Conservation (phyloP, 176 grass and related monocot species). For the Themeda triandra region DNA sequence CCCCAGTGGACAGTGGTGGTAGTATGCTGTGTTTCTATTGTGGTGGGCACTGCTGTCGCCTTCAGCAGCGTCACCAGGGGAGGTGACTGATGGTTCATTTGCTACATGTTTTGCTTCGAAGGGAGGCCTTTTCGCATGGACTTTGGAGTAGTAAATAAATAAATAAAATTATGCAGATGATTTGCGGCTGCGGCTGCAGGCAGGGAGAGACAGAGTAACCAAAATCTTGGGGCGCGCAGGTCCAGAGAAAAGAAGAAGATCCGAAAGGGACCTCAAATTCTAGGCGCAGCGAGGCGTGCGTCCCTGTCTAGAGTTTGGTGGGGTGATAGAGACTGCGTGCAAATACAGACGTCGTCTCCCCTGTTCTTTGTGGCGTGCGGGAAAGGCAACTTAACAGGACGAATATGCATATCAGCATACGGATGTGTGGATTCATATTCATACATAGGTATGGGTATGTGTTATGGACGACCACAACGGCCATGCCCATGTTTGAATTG, state of each 20-base stretch:
- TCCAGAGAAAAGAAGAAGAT: constrained; percentile 3
- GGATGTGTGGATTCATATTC: no score
- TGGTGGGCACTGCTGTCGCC: neutral
- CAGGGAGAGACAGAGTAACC: no score
- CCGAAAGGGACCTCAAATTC: constrained; percentile 19
- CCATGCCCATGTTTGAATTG: no score
- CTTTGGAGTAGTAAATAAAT: no score
- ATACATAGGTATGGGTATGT: no score
- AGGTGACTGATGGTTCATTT: neutral
- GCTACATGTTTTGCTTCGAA: constrained; percentile 23
- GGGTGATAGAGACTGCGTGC: no score
- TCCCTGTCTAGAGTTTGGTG: constrained; percentile 24
- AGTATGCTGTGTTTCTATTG: neutral
- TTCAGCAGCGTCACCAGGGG: constrained; percentile 1
- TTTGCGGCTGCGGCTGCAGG: neutral
- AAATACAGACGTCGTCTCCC: no score
- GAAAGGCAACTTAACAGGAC: no score
- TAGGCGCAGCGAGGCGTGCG: neutral
- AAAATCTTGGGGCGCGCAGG: neutral
- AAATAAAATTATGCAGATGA: neutral
- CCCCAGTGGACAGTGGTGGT: neutral
- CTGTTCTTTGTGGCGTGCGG: no score
- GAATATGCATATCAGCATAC: no score
- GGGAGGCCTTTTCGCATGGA: neutral
- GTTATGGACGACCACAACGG: no score